Conservation (phyloP, 257 asterid species). For the Nicotiana attenuata region DNA sequence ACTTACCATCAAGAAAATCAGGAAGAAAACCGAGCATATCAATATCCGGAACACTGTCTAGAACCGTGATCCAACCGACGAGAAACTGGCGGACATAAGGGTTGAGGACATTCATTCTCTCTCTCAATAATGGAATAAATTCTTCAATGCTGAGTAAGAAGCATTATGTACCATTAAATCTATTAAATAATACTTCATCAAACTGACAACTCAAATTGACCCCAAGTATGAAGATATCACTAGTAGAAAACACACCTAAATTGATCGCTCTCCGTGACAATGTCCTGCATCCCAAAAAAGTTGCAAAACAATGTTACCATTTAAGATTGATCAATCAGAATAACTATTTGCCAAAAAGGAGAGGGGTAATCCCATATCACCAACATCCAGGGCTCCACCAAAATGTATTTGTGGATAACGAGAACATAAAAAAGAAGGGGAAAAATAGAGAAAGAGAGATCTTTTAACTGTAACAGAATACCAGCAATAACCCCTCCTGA, state of each 20-base stretch:
- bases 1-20: constrained; percentile 95
- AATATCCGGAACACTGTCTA: constrained; percentile 98
- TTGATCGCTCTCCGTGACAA: constrained; percentile 97
- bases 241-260: constrained; percentile 56
- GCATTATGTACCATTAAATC: background rate
- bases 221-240: background rate
- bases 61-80: constrained; percentile 99
- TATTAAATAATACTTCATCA: background rate
- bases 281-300: constrained; percentile 60
- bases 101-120: constrained; percentile 91
- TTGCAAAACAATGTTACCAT: constrained; percentile 1
- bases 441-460: too few relatives aligned
- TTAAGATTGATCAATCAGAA: background rate
- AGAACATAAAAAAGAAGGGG: too few relatives aligned
- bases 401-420: too few relatives aligned
- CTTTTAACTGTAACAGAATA: too few relatives aligned
- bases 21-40: constrained; percentile 99
- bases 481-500: background rate
- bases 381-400: too few relatives aligned
- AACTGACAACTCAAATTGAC: background rate
- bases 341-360: too few relatives aligned
- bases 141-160: constrained; percentile 79
- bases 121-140: constrained; percentile 92
- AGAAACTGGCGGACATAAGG: constrained; percentile 97
- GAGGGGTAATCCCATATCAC: background rate